Evolutionary conservation across 1,139 yeast genomes (phyloP).

Genomic region (Williopsis jadinii): DNA sequence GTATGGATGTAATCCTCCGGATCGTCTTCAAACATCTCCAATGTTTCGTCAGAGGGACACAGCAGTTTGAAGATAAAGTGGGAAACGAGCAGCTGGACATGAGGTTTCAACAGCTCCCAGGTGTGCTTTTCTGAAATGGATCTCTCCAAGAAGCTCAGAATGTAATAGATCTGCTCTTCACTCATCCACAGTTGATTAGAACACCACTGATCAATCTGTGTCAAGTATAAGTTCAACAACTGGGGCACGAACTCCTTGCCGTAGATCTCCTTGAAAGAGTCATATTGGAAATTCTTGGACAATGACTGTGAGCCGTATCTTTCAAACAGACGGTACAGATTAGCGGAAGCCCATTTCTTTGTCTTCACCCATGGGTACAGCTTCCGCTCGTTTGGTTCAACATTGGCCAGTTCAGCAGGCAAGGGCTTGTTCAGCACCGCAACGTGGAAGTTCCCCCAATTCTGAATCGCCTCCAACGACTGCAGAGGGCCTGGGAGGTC

Average conservation of each 20-base stretch:
- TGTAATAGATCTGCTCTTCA: constrained; percentile 55
- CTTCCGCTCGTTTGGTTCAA: constrained; percentile 42
- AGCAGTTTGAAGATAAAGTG: constrained; percentile 77
- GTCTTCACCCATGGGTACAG: constrained; percentile 61
- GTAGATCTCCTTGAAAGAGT: constrained; percentile 42
- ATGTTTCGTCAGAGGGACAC: constrained; percentile 60
- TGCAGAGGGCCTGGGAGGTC: constrained; percentile 73
- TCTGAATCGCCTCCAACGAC: constrained; percentile 44
- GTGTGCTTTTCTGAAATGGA: constrained; percentile 60
- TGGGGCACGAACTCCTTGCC: constrained; percentile 63
- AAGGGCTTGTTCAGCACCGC: constrained; percentile 54
- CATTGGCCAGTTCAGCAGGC: constrained; percentile 41
- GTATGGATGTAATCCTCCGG: constrained; percentile 88
- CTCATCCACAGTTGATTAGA: constrained; percentile 60
- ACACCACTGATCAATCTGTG: constrained; percentile 72
- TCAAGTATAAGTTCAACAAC: constrained; percentile 54
- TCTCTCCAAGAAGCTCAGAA: constrained; percentile 66
- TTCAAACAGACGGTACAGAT: constrained; percentile 64
- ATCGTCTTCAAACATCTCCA: constrained; percentile 78
- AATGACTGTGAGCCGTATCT: constrained; percentile 58
- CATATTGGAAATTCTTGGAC: constrained; percentile 44
- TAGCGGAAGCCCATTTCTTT: constrained; percentile 88
- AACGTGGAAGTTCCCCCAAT: constrained; percentile 79
- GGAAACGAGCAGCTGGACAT: constrained; percentile 54
- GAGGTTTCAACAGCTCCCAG: constrained; percentile 69